A percentile compares a stretch with the other conserved stretches of the same genome.
Conservation (phyloP, 495 filamentous ascomycete species). For the Aspergillus coremiiformis region DNA sequence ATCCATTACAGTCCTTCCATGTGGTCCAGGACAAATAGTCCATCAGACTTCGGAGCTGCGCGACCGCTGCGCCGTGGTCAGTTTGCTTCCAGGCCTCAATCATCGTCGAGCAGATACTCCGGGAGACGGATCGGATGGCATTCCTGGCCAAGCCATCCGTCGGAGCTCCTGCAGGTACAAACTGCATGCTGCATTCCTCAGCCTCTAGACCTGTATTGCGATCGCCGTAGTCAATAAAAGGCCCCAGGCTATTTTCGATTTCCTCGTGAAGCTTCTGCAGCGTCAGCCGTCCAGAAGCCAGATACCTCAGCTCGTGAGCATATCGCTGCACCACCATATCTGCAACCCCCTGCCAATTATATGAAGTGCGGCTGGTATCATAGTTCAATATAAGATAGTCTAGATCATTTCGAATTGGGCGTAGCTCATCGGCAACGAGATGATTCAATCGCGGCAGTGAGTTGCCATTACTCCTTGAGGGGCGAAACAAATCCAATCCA, state of each 20-base stretch:
- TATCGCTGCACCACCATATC: constrained; percentile 58
- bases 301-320: constrained; percentile 41
- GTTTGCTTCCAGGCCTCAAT: constrained; percentile 29
- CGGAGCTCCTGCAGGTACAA: constrained; percentile 23
- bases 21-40: constrained; percentile 50
- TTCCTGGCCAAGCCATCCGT: constrained; percentile 22
- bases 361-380: constrained; percentile 11
- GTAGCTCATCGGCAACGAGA: constrained; percentile 29
- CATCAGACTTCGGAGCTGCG: constrained; percentile 34
- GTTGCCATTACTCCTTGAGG: constrained; percentile 4
- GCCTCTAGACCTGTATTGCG: constrained; percentile 29
- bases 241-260: constrained; percentile 37
- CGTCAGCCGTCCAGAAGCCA: constrained; percentile 34
- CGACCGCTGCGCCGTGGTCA: constrained; percentile 18
- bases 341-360: constrained; percentile 54
- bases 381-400: constrained; percentile 26
- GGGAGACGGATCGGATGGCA: constrained; percentile 41
- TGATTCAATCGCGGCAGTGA: constrained; percentile 43
- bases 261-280: constrained; percentile 34
- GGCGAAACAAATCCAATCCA: constrained; percentile 44
- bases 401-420: constrained; percentile 36
- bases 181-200: constrained; percentile 45
- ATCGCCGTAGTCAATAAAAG: constrained; percentile 44
- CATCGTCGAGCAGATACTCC: constrained; percentile 45
- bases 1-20: constrained; percentile 54